These are phyloP conservation scores for Rhizopus sp. DNA, from an alignment of 371 early-diverging fungal species.

Conservation along the genomic window DNA sequence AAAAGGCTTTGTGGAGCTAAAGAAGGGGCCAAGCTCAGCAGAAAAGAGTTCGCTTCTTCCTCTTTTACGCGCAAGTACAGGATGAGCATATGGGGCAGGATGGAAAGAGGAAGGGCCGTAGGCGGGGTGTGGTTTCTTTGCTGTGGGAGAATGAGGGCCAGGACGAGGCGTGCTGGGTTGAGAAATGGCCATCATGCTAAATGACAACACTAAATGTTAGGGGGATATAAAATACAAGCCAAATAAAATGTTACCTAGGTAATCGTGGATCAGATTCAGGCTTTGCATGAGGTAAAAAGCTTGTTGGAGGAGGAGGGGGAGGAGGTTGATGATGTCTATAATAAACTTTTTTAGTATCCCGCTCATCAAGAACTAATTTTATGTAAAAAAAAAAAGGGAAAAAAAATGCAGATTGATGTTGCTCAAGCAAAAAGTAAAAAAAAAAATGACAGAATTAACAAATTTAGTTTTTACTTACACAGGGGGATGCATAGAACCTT, in stretches of 20 bases:
- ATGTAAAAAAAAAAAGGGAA: slow-evolving; percentile 2
- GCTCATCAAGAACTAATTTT: background rate
- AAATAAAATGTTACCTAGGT: slow-evolving; percentile 38
- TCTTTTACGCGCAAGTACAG: slow-evolving; percentile 35
- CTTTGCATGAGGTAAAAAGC: slow-evolving; percentile 30
- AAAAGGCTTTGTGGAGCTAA: slow-evolving; percentile 63
- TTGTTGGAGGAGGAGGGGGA: slow-evolving; percentile 28
- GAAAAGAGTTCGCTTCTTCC: slow-evolving; percentile 41
- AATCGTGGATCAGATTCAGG: slow-evolving; percentile 39
- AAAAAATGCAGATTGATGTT: slow-evolving; percentile 21
- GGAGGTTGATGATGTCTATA: slow-evolving; percentile 31
- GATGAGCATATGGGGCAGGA: slow-evolving; percentile 33
- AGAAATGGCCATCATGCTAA: slow-evolving; percentile 46
- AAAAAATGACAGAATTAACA: background rate
- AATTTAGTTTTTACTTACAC: slow-evolving; percentile 27
- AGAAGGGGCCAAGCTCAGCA: slow-evolving; percentile 59
- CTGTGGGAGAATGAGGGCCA: slow-evolving; percentile 17
- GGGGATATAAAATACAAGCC: slow-evolving; percentile 9
- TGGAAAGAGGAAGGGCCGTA: slow-evolving; percentile 37
- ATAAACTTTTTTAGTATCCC: background rate
- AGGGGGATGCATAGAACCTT: slow-evolving; percentile 36
- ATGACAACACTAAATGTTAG: slow-evolving; percentile 5
- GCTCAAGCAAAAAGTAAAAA: slow-evolving; percentile 16
- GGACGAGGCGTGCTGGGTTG: slow-evolving; percentile 56
- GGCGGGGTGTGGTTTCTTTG: slow-evolving; percentile 24